Conservation (phyloP, 805 yeast species). For the Lipomyces sp. region DNA sequence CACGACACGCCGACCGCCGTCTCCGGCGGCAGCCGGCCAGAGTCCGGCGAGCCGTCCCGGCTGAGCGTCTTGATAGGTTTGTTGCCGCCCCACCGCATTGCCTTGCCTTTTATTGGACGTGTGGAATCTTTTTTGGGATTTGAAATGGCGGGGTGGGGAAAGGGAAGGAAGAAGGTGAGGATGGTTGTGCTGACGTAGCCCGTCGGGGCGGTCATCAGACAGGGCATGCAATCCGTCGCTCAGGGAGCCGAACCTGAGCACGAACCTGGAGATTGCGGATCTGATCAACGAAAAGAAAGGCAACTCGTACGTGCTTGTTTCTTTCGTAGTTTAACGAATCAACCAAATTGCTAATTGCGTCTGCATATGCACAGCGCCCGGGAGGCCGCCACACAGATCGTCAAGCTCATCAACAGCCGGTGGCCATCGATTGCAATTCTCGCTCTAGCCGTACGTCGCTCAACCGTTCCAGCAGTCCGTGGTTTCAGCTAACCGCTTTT, state of each 20-base stretch:
- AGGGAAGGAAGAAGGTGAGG: no score
- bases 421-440: slow-evolving; percentile 81
- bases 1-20: slow-evolving; percentile 20
- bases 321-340: neutral
- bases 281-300: slow-evolving; percentile 91
- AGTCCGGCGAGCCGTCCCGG: slow-evolving; percentile 30
- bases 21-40: slow-evolving; percentile 6
- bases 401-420: slow-evolving; percentile 72
- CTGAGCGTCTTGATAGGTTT: slow-evolving; percentile 33
- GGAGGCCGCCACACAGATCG: slow-evolving; percentile 87
- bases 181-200: no score
- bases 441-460: slow-evolving; percentile 59
- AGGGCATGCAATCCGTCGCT: slow-evolving; percentile 85
- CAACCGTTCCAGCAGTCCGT: neutral
- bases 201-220: slow-evolving; percentile 40
- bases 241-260: slow-evolving; percentile 79
- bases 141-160: no score
- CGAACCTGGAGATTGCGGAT: slow-evolving; percentile 91
- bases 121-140: no score
- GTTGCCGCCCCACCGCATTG: no score
- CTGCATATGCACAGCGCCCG: slow-evolving; percentile 50
- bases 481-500: neutral
- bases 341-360: neutral
- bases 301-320: slow-evolving; percentile 41
- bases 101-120: no score